These are phyloP conservation scores for Trametes villosa DNA, from an alignment of 768 basidiomycete genomes.

Conservation along the genomic window DNA sequence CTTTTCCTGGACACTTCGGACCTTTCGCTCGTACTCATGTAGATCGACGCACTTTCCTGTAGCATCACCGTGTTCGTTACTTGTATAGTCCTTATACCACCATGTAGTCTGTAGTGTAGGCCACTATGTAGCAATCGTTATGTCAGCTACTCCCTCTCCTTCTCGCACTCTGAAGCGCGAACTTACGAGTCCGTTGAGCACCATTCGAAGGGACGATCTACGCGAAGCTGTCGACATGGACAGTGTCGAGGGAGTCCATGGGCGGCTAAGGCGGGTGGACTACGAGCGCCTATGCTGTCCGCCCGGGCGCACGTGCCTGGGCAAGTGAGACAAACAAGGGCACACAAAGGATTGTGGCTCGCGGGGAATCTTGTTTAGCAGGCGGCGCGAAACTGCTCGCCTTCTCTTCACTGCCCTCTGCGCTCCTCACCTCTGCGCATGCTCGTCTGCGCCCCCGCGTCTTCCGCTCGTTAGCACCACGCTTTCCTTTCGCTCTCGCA, in stretches of 20 bases:
- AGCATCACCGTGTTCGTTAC: not conserved
- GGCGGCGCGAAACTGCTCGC: not conserved
- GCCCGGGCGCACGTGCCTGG: no score
- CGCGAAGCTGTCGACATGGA: no score
- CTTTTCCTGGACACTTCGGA: not conserved
- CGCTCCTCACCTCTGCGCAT: slow-evolving; percentile 22
- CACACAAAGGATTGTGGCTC: slow-evolving; percentile 20
- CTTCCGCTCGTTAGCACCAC: slow-evolving; percentile 2
- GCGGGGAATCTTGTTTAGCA: slow-evolving; percentile 8
- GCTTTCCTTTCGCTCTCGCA: slow-evolving; percentile 5
- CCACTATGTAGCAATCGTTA: no score
- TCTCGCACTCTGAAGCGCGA: no score
- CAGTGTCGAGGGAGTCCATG: no score
- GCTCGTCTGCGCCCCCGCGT: not conserved
- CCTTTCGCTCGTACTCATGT: not conserved
- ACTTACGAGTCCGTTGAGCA: no score
- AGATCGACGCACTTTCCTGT: not conserved
- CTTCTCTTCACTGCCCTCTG: slow-evolving; percentile 33
- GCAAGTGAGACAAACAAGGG: slow-evolving; percentile 17
- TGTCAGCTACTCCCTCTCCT: no score
- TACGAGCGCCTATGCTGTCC: no score
- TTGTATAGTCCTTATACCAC: not conserved
- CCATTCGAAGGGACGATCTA: no score
- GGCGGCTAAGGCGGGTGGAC: no score
- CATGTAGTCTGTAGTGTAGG: not conserved